Base-by-base conservation (phyloP, 192 early-diverging fungal species). In the Coemansia sp. region DNA sequence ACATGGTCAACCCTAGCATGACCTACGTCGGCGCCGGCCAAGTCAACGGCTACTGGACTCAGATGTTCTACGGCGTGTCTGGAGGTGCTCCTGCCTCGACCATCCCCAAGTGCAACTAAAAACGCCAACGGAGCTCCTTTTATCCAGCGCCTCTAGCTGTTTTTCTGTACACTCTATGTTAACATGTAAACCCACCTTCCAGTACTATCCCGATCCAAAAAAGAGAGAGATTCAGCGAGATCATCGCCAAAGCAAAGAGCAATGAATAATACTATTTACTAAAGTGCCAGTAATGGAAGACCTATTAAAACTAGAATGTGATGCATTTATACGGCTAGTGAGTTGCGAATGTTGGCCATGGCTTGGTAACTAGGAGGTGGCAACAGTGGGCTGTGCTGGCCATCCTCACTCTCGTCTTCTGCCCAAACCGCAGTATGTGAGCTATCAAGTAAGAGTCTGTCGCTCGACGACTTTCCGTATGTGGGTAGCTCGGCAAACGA, bases 1-100 rank as follows among this genome's bases (percentile, higher is more conserved):
- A 86, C 69, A 84, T 86, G 61, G 28, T 83, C 20, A 69, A 68
- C 48, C 41, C 79, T 36, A 69, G 61, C 52, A 66, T 76, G 63
- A 57, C 62, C 20, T 72, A 82, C 60, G 70, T 86, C 50, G 85
- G 85, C 50, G 76, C 69, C 16, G 85, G 70, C 3, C 21, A 45
- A 28, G 36, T 25, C 45, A 75, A 83, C 55, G 61, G 61, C 35
- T 85, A 83, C 74, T 86, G 66, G 56, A 86, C 85, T 12, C 85
- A 86, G 64, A 66, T 69, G 34, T 85, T 83, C 58, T 76, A 70
- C 42, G 70, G 65, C n/a, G 57, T 59, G 16, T 45, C 62, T 2
- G 48, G 56, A 23, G 55, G 50, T 48, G 64, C 61, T 21, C 68
- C 53, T n/a, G 68, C 77, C 7, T 26, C 31, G 55, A 66, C 57